These are phyloP conservation scores for Phaeotremella skinneri DNA, from an alignment of 768 basidiomycete genomes.

Conservation along the genomic window DNA sequence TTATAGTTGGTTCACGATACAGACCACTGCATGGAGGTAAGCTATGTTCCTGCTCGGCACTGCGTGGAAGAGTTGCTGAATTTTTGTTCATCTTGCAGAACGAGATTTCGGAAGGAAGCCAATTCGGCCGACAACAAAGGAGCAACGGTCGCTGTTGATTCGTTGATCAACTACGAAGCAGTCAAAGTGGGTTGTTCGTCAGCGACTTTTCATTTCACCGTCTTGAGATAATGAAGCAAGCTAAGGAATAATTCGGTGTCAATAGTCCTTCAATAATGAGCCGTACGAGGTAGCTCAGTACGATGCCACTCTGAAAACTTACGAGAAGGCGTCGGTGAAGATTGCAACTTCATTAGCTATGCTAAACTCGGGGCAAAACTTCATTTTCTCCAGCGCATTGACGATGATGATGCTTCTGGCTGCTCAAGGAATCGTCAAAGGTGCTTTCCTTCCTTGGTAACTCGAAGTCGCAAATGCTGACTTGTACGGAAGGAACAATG, in stretches of 20 bases:
- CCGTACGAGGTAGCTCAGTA: slow-evolving; percentile 85
- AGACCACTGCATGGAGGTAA: slow-evolving; percentile 93
- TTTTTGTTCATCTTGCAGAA: slow-evolving; percentile 57
- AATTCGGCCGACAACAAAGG: slow-evolving; percentile 97
- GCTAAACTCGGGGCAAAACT: slow-evolving; percentile 92
- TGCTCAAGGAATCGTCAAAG: slow-evolving; percentile 88
- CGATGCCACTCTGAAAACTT: slow-evolving; percentile 78
- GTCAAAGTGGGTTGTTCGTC: slow-evolving; percentile 70
- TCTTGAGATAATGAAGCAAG: too few species aligned
- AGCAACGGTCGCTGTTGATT: slow-evolving; percentile 88
- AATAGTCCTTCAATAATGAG: slow-evolving; percentile 96
- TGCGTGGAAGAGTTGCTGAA: not conserved
- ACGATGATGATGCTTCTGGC: slow-evolving; percentile 95
- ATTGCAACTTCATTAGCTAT: slow-evolving; percentile 91
- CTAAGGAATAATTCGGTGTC: slow-evolving; percentile 1
- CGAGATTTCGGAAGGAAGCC: slow-evolving; percentile 86
- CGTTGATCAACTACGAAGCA: slow-evolving; percentile 96
- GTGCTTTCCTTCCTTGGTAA: too few species aligned
- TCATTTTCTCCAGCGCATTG: slow-evolving; percentile 91
- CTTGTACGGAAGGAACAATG: slow-evolving; percentile 83
- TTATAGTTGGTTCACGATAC: slow-evolving; percentile 96
- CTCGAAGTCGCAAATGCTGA: slow-evolving; percentile 11
- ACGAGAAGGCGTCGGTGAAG: slow-evolving; percentile 88
- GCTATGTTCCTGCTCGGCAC: slow-evolving; percentile 15
- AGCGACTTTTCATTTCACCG: not conserved